phyloP scores from a whole-genome alignment of 805 yeast species.

The Starmerella bombi region DNA sequence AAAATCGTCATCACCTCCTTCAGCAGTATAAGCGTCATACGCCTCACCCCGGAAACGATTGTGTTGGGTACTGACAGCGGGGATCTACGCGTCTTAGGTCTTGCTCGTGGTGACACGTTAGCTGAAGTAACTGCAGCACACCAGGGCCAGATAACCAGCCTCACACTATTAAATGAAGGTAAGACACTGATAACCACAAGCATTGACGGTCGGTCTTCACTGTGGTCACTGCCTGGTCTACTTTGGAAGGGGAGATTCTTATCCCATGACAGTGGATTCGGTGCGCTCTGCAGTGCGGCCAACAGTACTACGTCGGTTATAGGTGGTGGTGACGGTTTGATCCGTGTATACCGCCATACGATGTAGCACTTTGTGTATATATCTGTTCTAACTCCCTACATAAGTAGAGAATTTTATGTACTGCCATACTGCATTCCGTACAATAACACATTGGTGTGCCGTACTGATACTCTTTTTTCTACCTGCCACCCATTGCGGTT shows the following conservation, averaged over 20 bases:
- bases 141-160: slow-evolving; percentile 16
- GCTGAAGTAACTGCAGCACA: slow-evolving; percentile 21
- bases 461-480: no score
- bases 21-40: slow-evolving; percentile 9
- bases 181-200: slow-evolving; percentile 17
- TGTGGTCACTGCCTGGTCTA: slow-evolving; percentile 21
- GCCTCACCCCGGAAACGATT: slow-evolving; percentile 7
- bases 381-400: no score
- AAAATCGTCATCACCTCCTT: slow-evolving; percentile 12
- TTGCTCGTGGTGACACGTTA: slow-evolving; percentile 15
- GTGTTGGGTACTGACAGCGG: slow-evolving; percentile 19
- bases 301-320: slow-evolving; percentile 6
- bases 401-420: no score
- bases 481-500: no score
- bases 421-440: no score
- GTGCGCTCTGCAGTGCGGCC: slow-evolving; percentile 16
- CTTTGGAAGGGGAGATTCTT: slow-evolving; percentile 21
- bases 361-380: no score
- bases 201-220: slow-evolving; percentile 22
- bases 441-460: no score
- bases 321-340: slow-evolving; percentile 21
- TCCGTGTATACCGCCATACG: slow-evolving; percentile 21
- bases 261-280: slow-evolving; percentile 20
- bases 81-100: slow-evolving; percentile 16
- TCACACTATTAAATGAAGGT: background rate